Conservation (phyloP, 257 asterid species). For the Rauvolfia tetraphylla region DNA sequence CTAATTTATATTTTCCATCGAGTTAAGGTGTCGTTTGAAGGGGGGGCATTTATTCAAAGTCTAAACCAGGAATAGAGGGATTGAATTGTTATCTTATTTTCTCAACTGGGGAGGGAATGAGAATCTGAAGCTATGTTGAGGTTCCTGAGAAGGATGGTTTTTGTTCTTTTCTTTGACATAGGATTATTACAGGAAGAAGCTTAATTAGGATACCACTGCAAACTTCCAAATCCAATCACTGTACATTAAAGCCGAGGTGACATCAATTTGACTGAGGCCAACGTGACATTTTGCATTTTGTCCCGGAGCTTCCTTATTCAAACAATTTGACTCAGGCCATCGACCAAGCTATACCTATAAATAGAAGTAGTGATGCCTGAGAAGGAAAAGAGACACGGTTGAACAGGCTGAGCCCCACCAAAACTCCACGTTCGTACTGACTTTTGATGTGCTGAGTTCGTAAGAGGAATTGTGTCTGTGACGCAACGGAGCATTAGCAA, state of each 20-base stretch:
- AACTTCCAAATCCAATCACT: neutral
- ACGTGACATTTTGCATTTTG: neutral
- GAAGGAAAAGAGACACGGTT: conserved; percentile 1
- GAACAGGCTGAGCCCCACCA: conserved; percentile 15
- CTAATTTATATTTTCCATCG: conserved; percentile 18
- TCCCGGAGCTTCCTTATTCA: neutral
- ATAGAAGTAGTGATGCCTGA: neutral
- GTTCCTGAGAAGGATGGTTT: conserved; percentile 25
- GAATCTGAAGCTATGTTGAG: neutral
- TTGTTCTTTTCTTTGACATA: neutral
- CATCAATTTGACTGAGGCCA: neutral
- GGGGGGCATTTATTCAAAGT: conserved; percentile 85
- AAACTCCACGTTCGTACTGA: neutral
- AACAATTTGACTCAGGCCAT: neutral
- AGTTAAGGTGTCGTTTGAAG: conserved; percentile 59
- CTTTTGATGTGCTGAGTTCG: conserved; percentile 6
- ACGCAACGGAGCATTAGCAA: neutral
- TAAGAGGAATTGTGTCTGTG: conserved; percentile 1
- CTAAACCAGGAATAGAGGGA: conserved; percentile 71
- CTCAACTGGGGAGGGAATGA: neutral
- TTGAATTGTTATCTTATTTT: neutral
- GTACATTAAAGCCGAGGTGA: neutral
- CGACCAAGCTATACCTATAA: too few relatives aligned
- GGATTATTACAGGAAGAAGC: neutral
- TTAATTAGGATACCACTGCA: neutral